These are phyloP conservation scores for Gnetum montanum DNA, from an alignment of 75 land plant species.

Conservation along the genomic window DNA sequence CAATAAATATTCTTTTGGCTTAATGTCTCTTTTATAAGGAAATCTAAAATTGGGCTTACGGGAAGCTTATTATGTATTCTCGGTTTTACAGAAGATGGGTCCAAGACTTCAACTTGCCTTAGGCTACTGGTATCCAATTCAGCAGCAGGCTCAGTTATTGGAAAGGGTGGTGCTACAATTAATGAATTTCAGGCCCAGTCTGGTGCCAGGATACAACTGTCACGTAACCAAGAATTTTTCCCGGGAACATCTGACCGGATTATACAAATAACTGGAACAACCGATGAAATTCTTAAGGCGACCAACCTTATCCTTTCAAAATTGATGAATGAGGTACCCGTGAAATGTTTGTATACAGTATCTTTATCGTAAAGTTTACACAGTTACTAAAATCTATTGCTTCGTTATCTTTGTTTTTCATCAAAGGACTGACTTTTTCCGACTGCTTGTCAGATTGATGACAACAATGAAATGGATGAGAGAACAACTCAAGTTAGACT, in stretches of 20 bases:
- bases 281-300: slow-evolving; percentile 59
- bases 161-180: slow-evolving; percentile 88
- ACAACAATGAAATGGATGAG: slow-evolving; percentile 40
- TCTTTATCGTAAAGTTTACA: too few relatives aligned
- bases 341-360: too few relatives aligned
- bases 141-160: slow-evolving; percentile 89
- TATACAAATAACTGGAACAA: slow-evolving; percentile 56
- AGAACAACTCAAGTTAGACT: slow-evolving; percentile 52
- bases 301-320: slow-evolving; percentile 58
- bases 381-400: not conserved
- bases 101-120: slow-evolving; percentile 38
- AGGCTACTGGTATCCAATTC: slow-evolving; percentile 79
- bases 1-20: too few relatives aligned
- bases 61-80: too few relatives aligned
- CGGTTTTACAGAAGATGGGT: slow-evolving; percentile 35
- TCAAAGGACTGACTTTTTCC: too few relatives aligned
- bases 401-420: not conserved
- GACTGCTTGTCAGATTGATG: slow-evolving; percentile 60
- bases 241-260: slow-evolving; percentile 89
- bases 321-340: slow-evolving; percentile 61
- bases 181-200: slow-evolving; percentile 81
- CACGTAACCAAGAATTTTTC: slow-evolving; percentile 78
- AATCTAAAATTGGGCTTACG: too few relatives aligned
- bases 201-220: slow-evolving; percentile 81
- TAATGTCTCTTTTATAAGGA: too few relatives aligned